phyloP scores from a whole-genome alignment of 257 asterid species.

The Solanum dulcamara region DNA sequence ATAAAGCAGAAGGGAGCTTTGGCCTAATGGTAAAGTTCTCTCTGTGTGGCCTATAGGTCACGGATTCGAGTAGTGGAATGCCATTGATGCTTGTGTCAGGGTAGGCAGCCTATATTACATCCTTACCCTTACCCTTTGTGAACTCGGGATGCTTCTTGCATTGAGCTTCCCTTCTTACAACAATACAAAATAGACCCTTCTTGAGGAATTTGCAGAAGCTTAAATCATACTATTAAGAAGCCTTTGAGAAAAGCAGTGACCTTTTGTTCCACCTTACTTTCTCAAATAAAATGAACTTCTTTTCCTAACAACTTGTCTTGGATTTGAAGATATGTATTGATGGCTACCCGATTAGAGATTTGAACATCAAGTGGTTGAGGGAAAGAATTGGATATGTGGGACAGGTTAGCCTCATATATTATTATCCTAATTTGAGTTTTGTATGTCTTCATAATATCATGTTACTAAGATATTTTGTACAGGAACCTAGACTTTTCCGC shows the following conservation, averaged over 20 bases:
- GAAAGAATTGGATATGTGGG: conserved; percentile 90
- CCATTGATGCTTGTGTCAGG: neutral
- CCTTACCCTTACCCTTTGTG: neutral
- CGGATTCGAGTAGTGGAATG: neutral
- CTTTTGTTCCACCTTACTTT: neutral
- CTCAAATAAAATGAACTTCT: neutral
- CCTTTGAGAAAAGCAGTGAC: neutral
- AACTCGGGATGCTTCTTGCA: neutral
- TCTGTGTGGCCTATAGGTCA: neutral
- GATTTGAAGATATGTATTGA: conserved; percentile 61
- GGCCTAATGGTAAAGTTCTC: neutral
- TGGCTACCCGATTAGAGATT: conserved; percentile 53
- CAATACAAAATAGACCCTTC: neutral
- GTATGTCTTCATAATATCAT: neutral
- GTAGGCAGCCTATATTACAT: neutral
- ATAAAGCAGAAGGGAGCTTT: neutral
- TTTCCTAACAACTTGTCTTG: conserved; percentile 1
- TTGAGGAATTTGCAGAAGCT: neutral
- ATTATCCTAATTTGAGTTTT: neutral
- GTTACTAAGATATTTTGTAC: neutral
- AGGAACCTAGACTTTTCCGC: conserved; percentile 95
- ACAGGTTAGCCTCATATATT: conserved; percentile 46
- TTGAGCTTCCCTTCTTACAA: neutral
- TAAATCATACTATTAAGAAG: neutral
- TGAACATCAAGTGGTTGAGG: conserved; percentile 72